These are phyloP conservation scores for Toxicodendron radicans DNA, from an alignment of 345 rosid species.

Conservation along the genomic window DNA sequence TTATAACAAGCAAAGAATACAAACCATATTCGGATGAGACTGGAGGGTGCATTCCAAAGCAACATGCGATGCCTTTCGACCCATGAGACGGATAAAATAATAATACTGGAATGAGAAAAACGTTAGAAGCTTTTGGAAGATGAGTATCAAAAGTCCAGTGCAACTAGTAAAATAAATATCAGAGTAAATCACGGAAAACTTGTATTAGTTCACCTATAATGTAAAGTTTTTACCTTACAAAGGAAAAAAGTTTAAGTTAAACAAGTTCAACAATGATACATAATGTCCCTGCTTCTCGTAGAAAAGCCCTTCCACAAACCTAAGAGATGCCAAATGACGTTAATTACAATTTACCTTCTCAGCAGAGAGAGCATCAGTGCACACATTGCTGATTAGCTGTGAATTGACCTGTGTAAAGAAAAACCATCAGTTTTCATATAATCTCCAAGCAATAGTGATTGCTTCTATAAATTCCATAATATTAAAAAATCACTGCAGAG, in stretches of 20 bases:
- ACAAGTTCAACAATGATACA: slow-evolving; percentile 1
- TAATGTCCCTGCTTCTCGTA: neutral
- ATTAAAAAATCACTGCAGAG: neutral
- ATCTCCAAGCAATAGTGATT: slow-evolving; percentile 1
- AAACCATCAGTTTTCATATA: neutral
- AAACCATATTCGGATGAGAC: slow-evolving; percentile 97
- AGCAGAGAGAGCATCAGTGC: slow-evolving; percentile 97
- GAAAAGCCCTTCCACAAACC: slow-evolving; percentile 11
- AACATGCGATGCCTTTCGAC: slow-evolving; percentile 93
- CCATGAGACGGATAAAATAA: slow-evolving; percentile 98
- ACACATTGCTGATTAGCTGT: slow-evolving; percentile 95
- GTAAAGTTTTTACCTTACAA: neutral
- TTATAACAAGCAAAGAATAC: slow-evolving; percentile 23
- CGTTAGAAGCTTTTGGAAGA: slow-evolving; percentile 6
- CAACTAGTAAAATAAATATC: slow-evolving; percentile 1
- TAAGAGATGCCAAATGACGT: neutral
- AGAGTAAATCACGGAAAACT: neutral
- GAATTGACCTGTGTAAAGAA: slow-evolving; percentile 73
- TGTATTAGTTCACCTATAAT: neutral
- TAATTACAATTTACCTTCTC: slow-evolving; percentile 65
- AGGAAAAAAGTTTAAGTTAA: neutral
- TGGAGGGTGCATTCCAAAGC: slow-evolving; percentile 98
- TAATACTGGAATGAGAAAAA: slow-evolving; percentile 63
- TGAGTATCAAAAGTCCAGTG: neutral
- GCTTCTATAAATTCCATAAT: neutral